phyloP scores from a whole-genome alignment of 2,329 filamentous ascomycete species.

The Aureobasidium sp. region DNA sequence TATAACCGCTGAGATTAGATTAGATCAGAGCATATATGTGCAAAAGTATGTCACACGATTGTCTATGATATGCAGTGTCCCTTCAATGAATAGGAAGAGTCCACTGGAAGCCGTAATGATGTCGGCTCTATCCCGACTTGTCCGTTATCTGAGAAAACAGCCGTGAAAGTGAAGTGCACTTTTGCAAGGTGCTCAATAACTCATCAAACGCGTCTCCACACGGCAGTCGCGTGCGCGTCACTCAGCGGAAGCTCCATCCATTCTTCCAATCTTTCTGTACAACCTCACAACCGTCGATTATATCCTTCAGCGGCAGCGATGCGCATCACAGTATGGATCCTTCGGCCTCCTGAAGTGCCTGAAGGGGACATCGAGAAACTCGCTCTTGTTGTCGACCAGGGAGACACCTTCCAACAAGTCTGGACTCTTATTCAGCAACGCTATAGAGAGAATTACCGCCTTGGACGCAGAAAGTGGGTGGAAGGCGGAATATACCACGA shows the following conservation, averaged over 20 bases:
- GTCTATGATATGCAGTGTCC: too few species aligned
- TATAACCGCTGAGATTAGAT: background rate
- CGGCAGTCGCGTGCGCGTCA: background rate
- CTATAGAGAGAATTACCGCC: constrained; percentile 26
- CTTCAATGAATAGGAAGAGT: too few species aligned
- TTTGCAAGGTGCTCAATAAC: background rate
- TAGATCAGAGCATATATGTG: too few species aligned
- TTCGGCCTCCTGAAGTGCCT: background rate
- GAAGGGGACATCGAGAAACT: background rate
- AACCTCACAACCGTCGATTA: background rate
- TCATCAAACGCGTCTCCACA: background rate
- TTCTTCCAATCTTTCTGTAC: background rate
- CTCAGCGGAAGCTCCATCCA: background rate
- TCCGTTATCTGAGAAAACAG: too few species aligned
- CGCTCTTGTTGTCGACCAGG: background rate
- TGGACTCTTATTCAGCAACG: constrained; percentile 26
- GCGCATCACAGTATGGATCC: background rate
- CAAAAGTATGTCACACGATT: background rate
- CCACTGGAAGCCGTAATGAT: too few species aligned
- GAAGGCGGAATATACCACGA: background rate
- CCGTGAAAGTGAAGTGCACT: background rate
- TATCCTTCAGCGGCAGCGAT: background rate
- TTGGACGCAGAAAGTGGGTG: constrained; percentile 3
- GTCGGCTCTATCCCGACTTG: too few species aligned
- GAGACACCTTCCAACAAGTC: constrained; percentile 24